A percentile compares a stretch with the other conserved stretches of the same genome.
Evolutionary conservation across 192 early-diverging fungal species (phyloP).

Genomic region (Backusella parvicylindrica): DNA sequence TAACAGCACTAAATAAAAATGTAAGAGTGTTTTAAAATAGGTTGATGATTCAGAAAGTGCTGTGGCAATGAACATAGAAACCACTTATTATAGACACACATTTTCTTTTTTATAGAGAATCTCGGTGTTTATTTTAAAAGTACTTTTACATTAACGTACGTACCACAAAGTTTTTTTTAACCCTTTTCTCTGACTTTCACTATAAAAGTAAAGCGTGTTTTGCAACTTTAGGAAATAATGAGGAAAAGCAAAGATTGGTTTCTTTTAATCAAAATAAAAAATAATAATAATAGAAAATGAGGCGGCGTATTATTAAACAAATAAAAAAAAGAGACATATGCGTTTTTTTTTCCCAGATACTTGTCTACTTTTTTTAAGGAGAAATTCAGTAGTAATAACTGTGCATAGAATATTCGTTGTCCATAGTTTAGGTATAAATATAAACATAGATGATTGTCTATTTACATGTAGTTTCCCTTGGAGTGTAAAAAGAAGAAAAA

Average conservation of each 20-base stretch:
- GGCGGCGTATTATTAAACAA: background rate
- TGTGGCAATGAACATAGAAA: background rate
- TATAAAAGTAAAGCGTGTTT: background rate
- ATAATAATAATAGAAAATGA: background rate
- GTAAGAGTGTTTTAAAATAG: background rate
- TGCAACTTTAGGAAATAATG: background rate
- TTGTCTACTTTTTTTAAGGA: conserved; percentile 1
- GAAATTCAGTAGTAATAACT: background rate
- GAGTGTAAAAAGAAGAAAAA: background rate
- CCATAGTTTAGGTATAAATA: background rate
- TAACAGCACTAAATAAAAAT: background rate
- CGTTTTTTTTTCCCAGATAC: background rate
- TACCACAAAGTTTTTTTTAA: background rate
- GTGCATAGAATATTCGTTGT: background rate
- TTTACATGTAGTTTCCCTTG: background rate
- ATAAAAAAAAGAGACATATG: background rate
- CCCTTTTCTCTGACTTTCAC: background rate
- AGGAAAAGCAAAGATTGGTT: background rate
- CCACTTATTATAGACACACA: background rate
- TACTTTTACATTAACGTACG: background rate
- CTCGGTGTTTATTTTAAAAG: background rate
- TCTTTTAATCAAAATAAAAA: background rate
- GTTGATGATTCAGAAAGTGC: background rate
- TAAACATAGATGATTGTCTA: background rate
- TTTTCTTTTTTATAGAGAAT: background rate